These are phyloP conservation scores for Volvariella volvacea DNA, from an alignment of 1,284 basidiomycete species.

Conservation along the genomic window DNA sequence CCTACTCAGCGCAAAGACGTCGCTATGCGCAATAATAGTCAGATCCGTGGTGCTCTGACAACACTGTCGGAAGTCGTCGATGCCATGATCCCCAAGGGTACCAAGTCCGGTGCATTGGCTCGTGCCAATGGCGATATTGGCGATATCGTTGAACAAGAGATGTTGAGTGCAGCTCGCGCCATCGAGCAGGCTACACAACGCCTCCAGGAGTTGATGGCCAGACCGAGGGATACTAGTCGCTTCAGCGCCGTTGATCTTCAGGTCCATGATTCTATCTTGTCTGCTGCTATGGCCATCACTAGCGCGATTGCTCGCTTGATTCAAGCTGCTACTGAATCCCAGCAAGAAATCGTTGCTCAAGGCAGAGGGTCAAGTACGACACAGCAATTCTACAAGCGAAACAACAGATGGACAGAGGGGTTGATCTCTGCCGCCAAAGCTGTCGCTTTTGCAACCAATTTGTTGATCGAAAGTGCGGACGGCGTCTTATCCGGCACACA, in stretches of 20 bases:
- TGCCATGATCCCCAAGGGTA: constrained; percentile 77
- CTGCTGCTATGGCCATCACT: constrained; percentile 91
- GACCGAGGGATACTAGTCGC: constrained; percentile 78
- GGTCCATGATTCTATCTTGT: constrained; percentile 96
- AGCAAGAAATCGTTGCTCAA: constrained; percentile 96
- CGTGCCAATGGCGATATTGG: constrained; percentile 91
- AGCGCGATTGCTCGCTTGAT: constrained; percentile 93
- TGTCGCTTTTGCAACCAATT: constrained; percentile 94
- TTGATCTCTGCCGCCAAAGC: constrained; percentile 97
- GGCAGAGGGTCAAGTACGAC: constrained; percentile 87
- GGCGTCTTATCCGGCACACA: constrained; percentile 96
- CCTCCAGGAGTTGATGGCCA: constrained; percentile 84
- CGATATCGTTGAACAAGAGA: constrained; percentile 95
- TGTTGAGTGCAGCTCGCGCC: constrained; percentile 88
- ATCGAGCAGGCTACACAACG: constrained; percentile 93
- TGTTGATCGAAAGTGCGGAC: constrained; percentile 97
- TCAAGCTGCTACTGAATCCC: constrained; percentile 93
- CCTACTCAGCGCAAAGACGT: constrained; percentile 78
- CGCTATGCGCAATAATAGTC: constrained; percentile 86
- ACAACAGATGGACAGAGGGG: constrained; percentile 99
- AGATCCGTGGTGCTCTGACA: constrained; percentile 74
- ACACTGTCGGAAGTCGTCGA: constrained; percentile 89
- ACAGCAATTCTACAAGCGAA: constrained; percentile 99
- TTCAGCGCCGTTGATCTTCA: constrained; percentile 90
- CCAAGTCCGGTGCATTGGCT: constrained; percentile 63